Evolutionary conservation across 495 filamentous ascomycete species (phyloP).

Genomic region (Neurospora sp.): DNA sequence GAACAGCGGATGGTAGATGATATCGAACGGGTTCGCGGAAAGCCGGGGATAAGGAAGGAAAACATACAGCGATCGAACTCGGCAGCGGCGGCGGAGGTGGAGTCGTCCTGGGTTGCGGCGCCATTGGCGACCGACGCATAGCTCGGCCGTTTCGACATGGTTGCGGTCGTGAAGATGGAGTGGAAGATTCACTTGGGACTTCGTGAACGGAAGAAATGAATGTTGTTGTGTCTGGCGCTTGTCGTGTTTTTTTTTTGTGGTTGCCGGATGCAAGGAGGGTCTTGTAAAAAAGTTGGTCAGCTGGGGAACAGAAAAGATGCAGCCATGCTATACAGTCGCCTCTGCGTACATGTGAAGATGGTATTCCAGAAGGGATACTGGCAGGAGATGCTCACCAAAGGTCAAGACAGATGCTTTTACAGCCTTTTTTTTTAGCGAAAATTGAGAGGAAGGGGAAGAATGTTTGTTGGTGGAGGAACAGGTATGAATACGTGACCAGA

Average conservation of each 20-base stretch:
- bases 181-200: not conserved
- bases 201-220: not conserved
- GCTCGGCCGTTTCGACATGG: constrained; percentile 43
- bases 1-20: not conserved
- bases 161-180: not conserved
- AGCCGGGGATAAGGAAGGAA: constrained; percentile 5
- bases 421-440: not conserved
- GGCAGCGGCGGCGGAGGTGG: not conserved
- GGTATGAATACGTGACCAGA: not conserved
- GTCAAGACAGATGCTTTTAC: not conserved
- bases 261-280: not conserved
- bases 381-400: not conserved
- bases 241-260: not conserved
- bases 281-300: not conserved
- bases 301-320: not conserved
- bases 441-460: not conserved
- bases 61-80: constrained; percentile 4
- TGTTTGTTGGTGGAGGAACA: not conserved
- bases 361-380: not conserved
- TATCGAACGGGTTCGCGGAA: not conserved
- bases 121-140: constrained; percentile 26
- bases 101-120: constrained; percentile 25
- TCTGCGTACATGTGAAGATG: not conserved
- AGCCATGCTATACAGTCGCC: not conserved
- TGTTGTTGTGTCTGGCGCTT: not conserved